Conservation (phyloP, 2,329 filamentous ascomycete species). For the Gremmenia infestans region DNA sequence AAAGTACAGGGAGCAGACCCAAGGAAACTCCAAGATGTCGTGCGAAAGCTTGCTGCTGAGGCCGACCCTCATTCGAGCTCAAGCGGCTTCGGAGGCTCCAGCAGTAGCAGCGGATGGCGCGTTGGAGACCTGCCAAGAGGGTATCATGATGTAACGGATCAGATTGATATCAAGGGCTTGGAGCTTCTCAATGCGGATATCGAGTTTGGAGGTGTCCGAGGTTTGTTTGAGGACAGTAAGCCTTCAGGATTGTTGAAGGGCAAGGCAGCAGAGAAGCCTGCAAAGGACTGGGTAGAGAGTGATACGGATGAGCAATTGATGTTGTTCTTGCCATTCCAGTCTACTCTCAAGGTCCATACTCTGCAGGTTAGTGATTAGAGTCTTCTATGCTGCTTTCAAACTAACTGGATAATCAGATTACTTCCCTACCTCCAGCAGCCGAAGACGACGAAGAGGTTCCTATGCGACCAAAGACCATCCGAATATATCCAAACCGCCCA, state of each 20-base stretch:
- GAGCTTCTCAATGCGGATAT: constrained; percentile 86
- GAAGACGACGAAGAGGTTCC: constrained; percentile 68
- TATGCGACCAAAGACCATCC: constrained; percentile 76
- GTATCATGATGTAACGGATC: constrained; percentile 77
- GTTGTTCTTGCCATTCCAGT: constrained; percentile 85
- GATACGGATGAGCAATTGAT: constrained; percentile 96
- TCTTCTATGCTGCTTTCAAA: background rate
- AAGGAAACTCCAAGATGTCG: constrained; percentile 61
- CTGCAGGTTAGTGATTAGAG: constrained; percentile 47
- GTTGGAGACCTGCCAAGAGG: constrained; percentile 71
- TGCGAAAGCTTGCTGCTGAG: constrained; percentile 67
- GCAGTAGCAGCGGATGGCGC: constrained; percentile 57
- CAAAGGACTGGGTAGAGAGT: constrained; percentile 86
- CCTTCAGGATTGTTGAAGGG: constrained; percentile 59
- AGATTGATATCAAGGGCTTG: constrained; percentile 72
- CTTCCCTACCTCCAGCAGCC: constrained; percentile 63
- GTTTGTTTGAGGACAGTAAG: constrained; percentile 65
- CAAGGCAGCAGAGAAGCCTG: constrained; percentile 43
- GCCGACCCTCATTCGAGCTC: constrained; percentile 41
- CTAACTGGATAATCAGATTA: constrained; percentile 55
- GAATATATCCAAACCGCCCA: constrained; percentile 81
- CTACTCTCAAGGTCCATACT: constrained; percentile 83
- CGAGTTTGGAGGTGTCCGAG: constrained; percentile 66
- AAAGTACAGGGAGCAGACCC: constrained; percentile 72
- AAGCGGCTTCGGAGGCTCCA: constrained; percentile 28